Conservation (phyloP, 1,284 basidiomycete species). For the Calocybe gambosa region DNA sequence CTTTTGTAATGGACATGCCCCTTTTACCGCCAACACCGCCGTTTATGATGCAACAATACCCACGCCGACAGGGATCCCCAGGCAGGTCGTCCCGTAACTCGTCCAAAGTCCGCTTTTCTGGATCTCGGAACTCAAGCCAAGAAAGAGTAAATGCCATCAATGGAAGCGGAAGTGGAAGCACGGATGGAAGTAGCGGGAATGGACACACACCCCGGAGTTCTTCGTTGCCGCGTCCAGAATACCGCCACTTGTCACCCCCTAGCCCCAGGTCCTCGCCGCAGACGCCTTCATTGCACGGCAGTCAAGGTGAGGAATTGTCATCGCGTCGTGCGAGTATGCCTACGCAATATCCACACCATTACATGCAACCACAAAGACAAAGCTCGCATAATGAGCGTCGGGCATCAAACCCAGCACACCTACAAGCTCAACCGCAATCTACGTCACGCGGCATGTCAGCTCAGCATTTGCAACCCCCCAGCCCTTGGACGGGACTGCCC, state of each 20-base stretch:
- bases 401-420: constrained; percentile 9
- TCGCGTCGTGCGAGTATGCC: constrained; percentile 18
- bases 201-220: constrained; percentile 10
- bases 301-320: constrained; percentile 3
- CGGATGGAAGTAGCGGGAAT: constrained; percentile 5
- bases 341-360: constrained; percentile 2
- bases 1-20: constrained; percentile 46
- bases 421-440: constrained; percentile 15
- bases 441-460: constrained; percentile 9
- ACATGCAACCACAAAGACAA: constrained; percentile 8
- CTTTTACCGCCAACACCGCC: constrained; percentile 68
- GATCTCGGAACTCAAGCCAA: constrained; percentile 24
- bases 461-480: constrained; percentile 18
- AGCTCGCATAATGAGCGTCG: constrained; percentile 11
- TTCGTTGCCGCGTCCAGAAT: constrained; percentile 17
- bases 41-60: constrained; percentile 61
- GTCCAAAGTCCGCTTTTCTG: constrained; percentile 11
- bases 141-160: constrained; percentile 22
- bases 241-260: constrained; percentile 10
- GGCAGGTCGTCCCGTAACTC: constrained; percentile 19
- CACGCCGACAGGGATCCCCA: constrained; percentile 27
- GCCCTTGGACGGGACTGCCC: constrained; percentile 34
- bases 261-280: constrained; percentile 1
- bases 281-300: not conserved
- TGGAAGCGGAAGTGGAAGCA: constrained; percentile 7